A percentile compares a stretch with the other conserved stretches of the same genome.
phyloP scores from a whole-genome alignment of 306 rosid species.

The Begonia fuchsioides region DNA sequence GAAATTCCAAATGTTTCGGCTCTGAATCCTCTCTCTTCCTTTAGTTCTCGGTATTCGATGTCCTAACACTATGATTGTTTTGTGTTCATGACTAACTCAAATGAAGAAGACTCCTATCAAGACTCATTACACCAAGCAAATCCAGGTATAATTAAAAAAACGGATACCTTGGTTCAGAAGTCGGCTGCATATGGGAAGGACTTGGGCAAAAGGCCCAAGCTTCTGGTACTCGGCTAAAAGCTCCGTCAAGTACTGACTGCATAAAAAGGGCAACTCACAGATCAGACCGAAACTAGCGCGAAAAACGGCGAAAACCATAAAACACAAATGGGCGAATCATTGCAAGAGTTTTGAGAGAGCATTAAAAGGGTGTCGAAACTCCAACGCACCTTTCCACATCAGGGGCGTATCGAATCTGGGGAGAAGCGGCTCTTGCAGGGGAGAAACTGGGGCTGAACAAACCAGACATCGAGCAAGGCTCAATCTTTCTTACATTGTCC shows the following conservation, averaged over 20 bases:
- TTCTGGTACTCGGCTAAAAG: slow-evolving; percentile 82
- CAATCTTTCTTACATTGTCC: too few species aligned
- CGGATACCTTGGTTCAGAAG: slow-evolving; percentile 71
- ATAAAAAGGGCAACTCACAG: background rate
- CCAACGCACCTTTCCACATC: slow-evolving; percentile 85
- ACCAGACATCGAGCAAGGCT: slow-evolving; percentile 47
- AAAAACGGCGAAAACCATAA: too few species aligned
- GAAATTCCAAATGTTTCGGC: too few species aligned
- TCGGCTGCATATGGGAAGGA: slow-evolving; percentile 76
- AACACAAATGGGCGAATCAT: too few species aligned
- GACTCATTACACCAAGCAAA: too few species aligned
- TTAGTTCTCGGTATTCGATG: too few species aligned
- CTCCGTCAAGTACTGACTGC: slow-evolving; percentile 77
- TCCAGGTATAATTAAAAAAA: too few species aligned
- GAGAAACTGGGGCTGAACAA: slow-evolving; percentile 91
- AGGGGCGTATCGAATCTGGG: slow-evolving; percentile 67
- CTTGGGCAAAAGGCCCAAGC: slow-evolving; percentile 88
- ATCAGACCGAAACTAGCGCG: slow-evolving; percentile 2
- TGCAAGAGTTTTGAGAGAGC: too few species aligned
- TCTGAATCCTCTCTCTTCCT: too few species aligned
- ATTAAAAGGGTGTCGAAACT: background rate
- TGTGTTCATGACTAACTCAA: too few species aligned
- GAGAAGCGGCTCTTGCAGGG: slow-evolving; percentile 95
- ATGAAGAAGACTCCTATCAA: too few species aligned
- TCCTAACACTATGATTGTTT: too few species aligned